A percentile compares a stretch with the other conserved stretches of the same genome.
Evolutionary conservation across 768 basidiomycete species (phyloP).

Genomic region (Tricholoma terreum): DNA sequence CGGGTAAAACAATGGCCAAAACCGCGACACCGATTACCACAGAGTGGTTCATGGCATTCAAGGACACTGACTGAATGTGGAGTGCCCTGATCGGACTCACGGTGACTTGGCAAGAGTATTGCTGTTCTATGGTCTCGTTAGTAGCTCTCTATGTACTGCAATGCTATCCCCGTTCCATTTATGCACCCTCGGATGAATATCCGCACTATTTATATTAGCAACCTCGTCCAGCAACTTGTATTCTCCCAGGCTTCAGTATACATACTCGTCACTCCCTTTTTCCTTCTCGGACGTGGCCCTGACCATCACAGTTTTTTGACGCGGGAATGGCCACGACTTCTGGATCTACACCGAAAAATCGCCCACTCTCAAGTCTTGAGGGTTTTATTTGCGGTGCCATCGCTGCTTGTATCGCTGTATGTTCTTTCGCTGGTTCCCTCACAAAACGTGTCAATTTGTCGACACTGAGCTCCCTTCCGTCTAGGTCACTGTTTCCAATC

Average conservation of each 20-base stretch:
- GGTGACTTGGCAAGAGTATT: too few species aligned
- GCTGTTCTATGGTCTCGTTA: too few species aligned
- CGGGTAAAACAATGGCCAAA: conserved; percentile 55
- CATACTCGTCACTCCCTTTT: too few species aligned
- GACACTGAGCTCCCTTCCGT: conserved; percentile 2
- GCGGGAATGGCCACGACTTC: background rate
- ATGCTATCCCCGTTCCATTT: too few species aligned
- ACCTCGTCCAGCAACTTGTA: background rate
- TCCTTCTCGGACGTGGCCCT: too few species aligned
- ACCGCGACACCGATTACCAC: conserved; percentile 53
- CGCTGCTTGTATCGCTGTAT: conserved; percentile 88
- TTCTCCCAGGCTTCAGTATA: too few species aligned
- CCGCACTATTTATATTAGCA: too few species aligned
- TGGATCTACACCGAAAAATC: conserved; percentile 11
- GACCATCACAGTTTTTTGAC: background rate
- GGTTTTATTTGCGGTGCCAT: conserved; percentile 87
- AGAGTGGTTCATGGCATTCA: conserved; percentile 35
- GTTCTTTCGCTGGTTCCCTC: conserved; percentile 21
- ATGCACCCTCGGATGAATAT: too few species aligned
- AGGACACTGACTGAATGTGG: too few species aligned
- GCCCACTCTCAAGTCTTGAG: conserved; percentile 62
- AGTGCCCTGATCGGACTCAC: conserved; percentile 4
- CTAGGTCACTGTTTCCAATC: conserved; percentile 79
- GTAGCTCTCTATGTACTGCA: too few species aligned
- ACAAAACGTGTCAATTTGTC: background rate